phyloP scores from a whole-genome alignment of 2,329 filamentous ascomycete genomes.

The Orbilia quercus region DNA sequence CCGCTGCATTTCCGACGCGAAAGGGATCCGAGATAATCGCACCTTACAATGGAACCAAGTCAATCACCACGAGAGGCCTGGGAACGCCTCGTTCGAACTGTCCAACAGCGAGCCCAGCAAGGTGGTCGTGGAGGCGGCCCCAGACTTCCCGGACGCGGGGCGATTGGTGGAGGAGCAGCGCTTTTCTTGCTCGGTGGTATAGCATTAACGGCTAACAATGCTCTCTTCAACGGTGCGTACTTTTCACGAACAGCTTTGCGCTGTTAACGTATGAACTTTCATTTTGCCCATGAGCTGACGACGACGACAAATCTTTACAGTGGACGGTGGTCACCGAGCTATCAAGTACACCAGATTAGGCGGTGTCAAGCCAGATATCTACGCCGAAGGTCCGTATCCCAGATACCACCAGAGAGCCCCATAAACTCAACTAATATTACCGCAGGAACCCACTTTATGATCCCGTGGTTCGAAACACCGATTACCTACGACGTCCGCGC shows the following conservation, averaged over 20 bases:
- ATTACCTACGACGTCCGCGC: slow-evolving; percentile 98
- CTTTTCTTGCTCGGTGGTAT: slow-evolving; percentile 69
- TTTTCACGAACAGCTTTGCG: too few species aligned
- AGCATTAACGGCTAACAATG: slow-evolving; percentile 70
- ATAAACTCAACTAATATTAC: slow-evolving; percentile 6
- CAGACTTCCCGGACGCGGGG: slow-evolving; percentile 65
- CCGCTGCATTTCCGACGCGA: neutral
- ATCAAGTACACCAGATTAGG: slow-evolving; percentile 96
- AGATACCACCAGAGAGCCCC: too few species aligned
- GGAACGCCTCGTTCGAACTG: slow-evolving; percentile 67
- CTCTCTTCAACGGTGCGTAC: slow-evolving; percentile 74
- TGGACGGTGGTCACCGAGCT: slow-evolving; percentile 97
- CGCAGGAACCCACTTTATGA: slow-evolving; percentile 86
- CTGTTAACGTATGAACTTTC: slow-evolving; percentile 47
- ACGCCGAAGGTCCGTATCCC: slow-evolving; percentile 80
- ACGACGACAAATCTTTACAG: slow-evolving; percentile 63
- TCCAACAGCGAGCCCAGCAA: slow-evolving; percentile 70
- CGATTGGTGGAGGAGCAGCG: slow-evolving; percentile 69
- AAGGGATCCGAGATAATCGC: neutral
- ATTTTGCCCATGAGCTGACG: slow-evolving; percentile 14
- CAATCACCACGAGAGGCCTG: slow-evolving; percentile 72
- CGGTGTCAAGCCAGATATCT: slow-evolving; percentile 96
- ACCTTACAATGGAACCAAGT: slow-evolving; percentile 63
- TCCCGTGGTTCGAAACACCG: slow-evolving; percentile 97
- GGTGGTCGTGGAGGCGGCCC: slow-evolving; percentile 63